phyloP scores from a whole-genome alignment of 2,329 filamentous ascomycete species.

The Ophiocordyceps australis region DNA sequence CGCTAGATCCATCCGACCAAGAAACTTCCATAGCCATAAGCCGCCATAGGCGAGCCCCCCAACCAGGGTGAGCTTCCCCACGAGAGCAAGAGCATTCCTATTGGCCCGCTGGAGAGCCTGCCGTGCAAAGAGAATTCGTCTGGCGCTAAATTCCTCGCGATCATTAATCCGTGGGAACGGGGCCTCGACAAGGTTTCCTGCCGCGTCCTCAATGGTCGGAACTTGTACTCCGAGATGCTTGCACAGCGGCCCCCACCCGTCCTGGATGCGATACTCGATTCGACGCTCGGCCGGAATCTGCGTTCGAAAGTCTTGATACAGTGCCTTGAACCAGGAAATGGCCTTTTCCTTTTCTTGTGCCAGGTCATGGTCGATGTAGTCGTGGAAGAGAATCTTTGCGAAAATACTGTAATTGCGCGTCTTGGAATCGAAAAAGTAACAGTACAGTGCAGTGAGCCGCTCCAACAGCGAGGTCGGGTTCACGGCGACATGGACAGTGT shows the following conservation, averaged over 20 bases:
- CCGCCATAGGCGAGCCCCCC: slow-evolving; percentile 10
- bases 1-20: too few species aligned
- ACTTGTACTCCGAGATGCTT: slow-evolving; percentile 17
- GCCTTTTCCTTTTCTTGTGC: slow-evolving; percentile 16
- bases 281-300: slow-evolving; percentile 14
- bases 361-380: slow-evolving; percentile 12
- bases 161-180: slow-evolving; percentile 17
- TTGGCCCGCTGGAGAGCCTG: slow-evolving; percentile 7
- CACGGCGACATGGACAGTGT: slow-evolving; percentile 6
- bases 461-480: slow-evolving; percentile 2
- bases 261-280: slow-evolving; percentile 18
- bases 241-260: slow-evolving; percentile 23
- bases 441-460: slow-evolving; percentile 8
- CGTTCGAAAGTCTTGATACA: slow-evolving; percentile 16
- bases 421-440: slow-evolving; percentile 9
- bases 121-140: slow-evolving; percentile 2
- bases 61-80: slow-evolving; percentile 8
- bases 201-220: slow-evolving; percentile 13
- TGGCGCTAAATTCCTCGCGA: slow-evolving; percentile 7
- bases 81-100: slow-evolving; percentile 6
- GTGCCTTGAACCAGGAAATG: slow-evolving; percentile 15
- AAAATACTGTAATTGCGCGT: slow-evolving; percentile 9
- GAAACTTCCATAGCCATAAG: slow-evolving; percentile 14
- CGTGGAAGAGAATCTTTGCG: slow-evolving; percentile 7
- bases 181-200: slow-evolving; percentile 11